Evolutionary conservation across 345 rosid species (phyloP).

Genomic region (Capsella bursapastoris): DNA sequence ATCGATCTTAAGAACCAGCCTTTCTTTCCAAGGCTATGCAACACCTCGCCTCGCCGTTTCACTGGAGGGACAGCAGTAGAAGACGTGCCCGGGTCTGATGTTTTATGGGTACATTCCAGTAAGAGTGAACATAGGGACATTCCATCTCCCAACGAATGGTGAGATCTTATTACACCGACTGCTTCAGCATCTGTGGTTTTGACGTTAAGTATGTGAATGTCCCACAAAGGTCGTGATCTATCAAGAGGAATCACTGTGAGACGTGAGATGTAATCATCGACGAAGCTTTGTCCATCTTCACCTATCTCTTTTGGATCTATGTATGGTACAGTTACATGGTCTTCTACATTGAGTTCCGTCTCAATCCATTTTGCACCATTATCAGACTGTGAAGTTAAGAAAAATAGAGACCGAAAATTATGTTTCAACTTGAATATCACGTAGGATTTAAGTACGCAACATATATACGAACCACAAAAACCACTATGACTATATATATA

Average conservation of each 20-base stretch:
- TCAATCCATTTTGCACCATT: slow-evolving; percentile 53
- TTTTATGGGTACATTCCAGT: slow-evolving; percentile 50
- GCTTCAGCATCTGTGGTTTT: slow-evolving; percentile 67
- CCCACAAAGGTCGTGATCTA: slow-evolving; percentile 66
- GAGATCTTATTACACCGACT: slow-evolving; percentile 41
- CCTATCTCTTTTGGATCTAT: slow-evolving; percentile 30
- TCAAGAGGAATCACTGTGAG: slow-evolving; percentile 56
- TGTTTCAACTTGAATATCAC: too few species aligned
- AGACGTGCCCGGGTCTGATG: slow-evolving; percentile 54
- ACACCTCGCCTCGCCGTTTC: slow-evolving; percentile 35
- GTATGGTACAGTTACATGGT: slow-evolving; percentile 56
- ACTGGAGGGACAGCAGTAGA: slow-evolving; percentile 45
- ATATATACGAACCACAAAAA: too few species aligned
- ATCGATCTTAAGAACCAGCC: slow-evolving; percentile 47
- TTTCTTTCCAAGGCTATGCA: background rate
- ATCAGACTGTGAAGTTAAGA: background rate
- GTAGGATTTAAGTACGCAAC: too few species aligned
- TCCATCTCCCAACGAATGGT: slow-evolving; percentile 60
- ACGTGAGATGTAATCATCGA: slow-evolving; percentile 62
- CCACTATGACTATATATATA: too few species aligned
- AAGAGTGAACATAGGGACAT: slow-evolving; percentile 57
- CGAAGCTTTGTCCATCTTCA: slow-evolving; percentile 49
- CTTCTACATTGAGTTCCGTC: slow-evolving; percentile 54
- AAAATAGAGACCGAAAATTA: background rate
- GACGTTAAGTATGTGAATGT: slow-evolving; percentile 66